phyloP scores from a whole-genome alignment of 441 rosid species.

The Arabidopsis hybrid region DNA sequence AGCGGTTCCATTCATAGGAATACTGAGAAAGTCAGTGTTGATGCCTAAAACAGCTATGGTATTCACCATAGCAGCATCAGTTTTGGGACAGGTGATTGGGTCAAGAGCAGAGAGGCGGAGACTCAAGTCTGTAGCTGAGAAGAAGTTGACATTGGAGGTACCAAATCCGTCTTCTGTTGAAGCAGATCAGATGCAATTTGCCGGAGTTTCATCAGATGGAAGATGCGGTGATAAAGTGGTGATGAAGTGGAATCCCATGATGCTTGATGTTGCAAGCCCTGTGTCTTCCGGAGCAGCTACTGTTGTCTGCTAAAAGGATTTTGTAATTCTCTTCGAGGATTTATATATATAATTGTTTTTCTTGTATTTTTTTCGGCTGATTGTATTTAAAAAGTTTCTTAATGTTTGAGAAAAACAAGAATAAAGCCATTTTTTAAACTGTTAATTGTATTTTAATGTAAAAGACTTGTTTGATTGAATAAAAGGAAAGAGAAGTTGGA shows the following conservation, averaged over 20 bases:
- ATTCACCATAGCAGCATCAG: conserved; percentile 71
- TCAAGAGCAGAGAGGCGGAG: conserved; percentile 79
- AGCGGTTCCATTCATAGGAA: conserved; percentile 79
- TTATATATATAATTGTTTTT: conserved; percentile 15
- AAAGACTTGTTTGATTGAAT: conserved; percentile 36
- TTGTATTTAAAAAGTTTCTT: conserved; percentile 35
- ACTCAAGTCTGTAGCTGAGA: conserved; percentile 52
- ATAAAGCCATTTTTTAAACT: conserved; percentile 29
- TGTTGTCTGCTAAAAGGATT: conserved; percentile 45
- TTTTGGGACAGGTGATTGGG: conserved; percentile 75
- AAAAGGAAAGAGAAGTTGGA: not conserved
- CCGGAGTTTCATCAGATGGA: conserved; percentile 33
- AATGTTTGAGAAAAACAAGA: conserved; percentile 42
- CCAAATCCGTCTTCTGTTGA: conserved; percentile 7
- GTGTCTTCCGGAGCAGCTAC: conserved; percentile 38
- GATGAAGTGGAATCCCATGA: conserved; percentile 47
- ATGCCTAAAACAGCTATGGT: conserved; percentile 87
- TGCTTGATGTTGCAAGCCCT: conserved; percentile 41
- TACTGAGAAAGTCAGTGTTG: conserved; percentile 71
- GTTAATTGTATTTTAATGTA: conserved; percentile 30
- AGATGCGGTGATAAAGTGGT: conserved; percentile 41
- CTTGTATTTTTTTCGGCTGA: conserved; percentile 4
- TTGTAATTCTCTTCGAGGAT: conserved; percentile 11
- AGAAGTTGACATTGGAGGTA: conserved; percentile 26
- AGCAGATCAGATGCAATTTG: conserved; percentile 17